Percentiles rank a stretch among this genome's conserved stretches.
Evolutionary conservation across 805 yeast species (phyloP).

Genomic region (Candida caryicola): DNA sequence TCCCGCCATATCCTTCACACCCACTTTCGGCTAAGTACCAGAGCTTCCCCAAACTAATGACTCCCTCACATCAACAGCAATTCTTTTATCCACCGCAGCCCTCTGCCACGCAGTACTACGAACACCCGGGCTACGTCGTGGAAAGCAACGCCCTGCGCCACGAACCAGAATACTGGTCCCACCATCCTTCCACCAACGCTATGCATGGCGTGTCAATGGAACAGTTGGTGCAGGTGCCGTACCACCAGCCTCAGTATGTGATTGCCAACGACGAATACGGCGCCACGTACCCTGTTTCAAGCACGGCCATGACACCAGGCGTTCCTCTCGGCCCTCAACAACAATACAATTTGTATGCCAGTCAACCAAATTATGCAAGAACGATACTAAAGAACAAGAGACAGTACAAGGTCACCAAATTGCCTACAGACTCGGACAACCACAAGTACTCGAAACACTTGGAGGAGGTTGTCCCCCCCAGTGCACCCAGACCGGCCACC

Average conservation of each 20-base stretch:
- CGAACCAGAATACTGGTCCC: slow-evolving; percentile 18
- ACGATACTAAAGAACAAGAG: slow-evolving; percentile 4
- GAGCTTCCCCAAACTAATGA: slow-evolving; percentile 16
- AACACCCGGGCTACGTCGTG: slow-evolving; percentile 7
- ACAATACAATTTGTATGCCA: neutral
- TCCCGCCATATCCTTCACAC: slow-evolving; percentile 15
- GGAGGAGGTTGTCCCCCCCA: slow-evolving; percentile 10
- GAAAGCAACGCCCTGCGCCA: slow-evolving; percentile 8
- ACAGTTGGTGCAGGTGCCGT: slow-evolving; percentile 9
- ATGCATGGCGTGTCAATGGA: slow-evolving; percentile 9
- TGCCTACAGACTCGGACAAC: neutral
- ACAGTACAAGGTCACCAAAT: neutral
- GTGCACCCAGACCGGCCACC: slow-evolving; percentile 9
- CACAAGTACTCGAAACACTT: slow-evolving; percentile 2
- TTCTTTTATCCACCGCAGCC: slow-evolving; percentile 3
- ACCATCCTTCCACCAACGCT: slow-evolving; percentile 10
- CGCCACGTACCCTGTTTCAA: slow-evolving; percentile 11
- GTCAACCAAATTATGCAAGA: neutral
- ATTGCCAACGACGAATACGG: slow-evolving; percentile 15
- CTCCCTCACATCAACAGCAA: slow-evolving; percentile 5
- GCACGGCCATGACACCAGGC: slow-evolving; percentile 3
- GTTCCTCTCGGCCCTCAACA: slow-evolving; percentile 5
- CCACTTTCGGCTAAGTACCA: slow-evolving; percentile 28
- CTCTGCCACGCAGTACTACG: slow-evolving; percentile 6
- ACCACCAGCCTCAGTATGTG: slow-evolving; percentile 16